Conservation (phyloP, 208 protist species). For the Leishmania mexicana region DNA sequence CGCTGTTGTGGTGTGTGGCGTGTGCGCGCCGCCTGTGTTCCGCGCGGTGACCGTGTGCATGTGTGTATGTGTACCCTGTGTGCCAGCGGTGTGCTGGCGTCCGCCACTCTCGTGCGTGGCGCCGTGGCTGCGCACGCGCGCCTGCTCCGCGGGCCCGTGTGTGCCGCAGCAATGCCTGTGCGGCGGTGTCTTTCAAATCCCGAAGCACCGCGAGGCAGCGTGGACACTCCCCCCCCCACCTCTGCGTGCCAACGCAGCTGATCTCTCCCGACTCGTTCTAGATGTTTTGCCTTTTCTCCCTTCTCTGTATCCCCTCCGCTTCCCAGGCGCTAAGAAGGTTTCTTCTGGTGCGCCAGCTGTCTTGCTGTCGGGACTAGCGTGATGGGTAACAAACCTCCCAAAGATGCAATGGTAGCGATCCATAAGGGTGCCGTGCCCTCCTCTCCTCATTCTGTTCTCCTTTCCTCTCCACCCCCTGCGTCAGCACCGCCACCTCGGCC, state of each 20-base stretch:
- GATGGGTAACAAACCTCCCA: neutral
- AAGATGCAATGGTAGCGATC: neutral
- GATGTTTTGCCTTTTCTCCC: neutral
- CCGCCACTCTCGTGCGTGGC: constrained; percentile 12
- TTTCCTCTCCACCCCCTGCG: neutral
- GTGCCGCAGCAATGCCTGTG: constrained; percentile 35
- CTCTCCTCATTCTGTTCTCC: neutral
- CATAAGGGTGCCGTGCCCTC: neutral
- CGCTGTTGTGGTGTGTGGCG: constrained; percentile 6
- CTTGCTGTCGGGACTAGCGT: neutral
- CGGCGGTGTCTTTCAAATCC: constrained; percentile 17
- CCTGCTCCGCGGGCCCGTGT: constrained; percentile 13
- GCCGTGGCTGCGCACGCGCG: constrained; percentile 25
- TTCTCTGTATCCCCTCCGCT: neutral
- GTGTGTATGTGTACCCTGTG: constrained; percentile 2
- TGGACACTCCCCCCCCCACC: constrained; percentile 9
- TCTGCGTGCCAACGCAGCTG: constrained; percentile 27
- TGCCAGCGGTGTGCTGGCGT: constrained; percentile 4
- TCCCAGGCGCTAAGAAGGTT: neutral
- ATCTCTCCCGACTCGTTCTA: constrained; percentile 18
- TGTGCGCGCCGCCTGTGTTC: constrained; percentile 11
- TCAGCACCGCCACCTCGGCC: neutral
- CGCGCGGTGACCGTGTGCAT: constrained; percentile 3
- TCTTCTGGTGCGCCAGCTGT: neutral
- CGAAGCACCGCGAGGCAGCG: constrained; percentile 31